These are phyloP conservation scores for Fusarium sp. DNA, from an alignment of 2,329 filamentous ascomycete species.

Conservation along the genomic window DNA sequence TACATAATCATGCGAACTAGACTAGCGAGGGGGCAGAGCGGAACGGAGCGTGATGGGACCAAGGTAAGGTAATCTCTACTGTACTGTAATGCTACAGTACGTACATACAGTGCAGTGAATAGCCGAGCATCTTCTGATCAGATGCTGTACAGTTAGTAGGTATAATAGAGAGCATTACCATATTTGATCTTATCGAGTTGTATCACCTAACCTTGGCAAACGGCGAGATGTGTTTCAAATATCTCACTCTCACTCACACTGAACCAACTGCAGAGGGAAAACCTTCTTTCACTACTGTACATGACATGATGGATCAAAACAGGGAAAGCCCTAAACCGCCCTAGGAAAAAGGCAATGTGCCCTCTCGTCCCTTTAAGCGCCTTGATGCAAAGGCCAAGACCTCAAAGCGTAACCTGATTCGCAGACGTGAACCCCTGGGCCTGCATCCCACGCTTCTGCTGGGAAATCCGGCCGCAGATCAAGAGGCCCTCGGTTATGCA, in stretches of 20 bases:
- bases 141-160: not conserved
- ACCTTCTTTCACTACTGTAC: slow-evolving; percentile 9
- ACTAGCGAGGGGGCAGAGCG: slow-evolving; percentile 36
- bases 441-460: slow-evolving; percentile 51
- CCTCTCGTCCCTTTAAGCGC: slow-evolving; percentile 45
- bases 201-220: not conserved
- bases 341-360: slow-evolving; percentile 14
- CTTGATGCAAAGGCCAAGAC: slow-evolving; percentile 45
- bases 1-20: not conserved
- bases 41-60: slow-evolving; percentile 25
- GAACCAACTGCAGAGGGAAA: not conserved
- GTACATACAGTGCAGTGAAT: not conserved
- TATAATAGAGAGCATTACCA: not conserved
- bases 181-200: not conserved
- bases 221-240: slow-evolving; percentile 2
- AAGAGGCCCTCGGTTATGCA: slow-evolving; percentile 56
- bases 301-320: slow-evolving; percentile 14
- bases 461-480: slow-evolving; percentile 51
- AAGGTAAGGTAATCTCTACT: not conserved
- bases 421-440: slow-evolving; percentile 24
- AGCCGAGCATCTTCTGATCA: not conserved
- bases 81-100: slow-evolving; percentile 1
- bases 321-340: slow-evolving; percentile 28
- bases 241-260: slow-evolving; percentile 2
- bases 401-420: slow-evolving; percentile 39